Evolutionary conservation across 1,139 yeast genomes (phyloP).

Genomic region (Sugiyamaella pinicola): DNA sequence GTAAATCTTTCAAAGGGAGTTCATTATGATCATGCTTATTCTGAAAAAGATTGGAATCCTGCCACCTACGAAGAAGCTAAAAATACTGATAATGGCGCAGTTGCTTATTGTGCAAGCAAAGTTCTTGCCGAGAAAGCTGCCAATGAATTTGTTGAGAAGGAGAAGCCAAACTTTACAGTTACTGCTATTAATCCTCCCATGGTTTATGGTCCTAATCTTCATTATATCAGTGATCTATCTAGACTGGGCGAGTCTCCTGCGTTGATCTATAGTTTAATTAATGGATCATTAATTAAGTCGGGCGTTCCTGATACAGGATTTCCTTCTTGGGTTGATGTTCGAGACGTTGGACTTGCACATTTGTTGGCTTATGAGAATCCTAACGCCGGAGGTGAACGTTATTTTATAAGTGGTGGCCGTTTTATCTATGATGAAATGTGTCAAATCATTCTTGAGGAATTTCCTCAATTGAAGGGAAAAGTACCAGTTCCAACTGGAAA

Average conservation of each 20-base stretch:
- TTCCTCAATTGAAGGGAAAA: slow-evolving; percentile 46
- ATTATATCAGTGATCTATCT: slow-evolving; percentile 25
- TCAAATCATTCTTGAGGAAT: slow-evolving; percentile 40
- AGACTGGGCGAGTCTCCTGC: slow-evolving; percentile 4
- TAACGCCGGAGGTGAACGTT: slow-evolving; percentile 46
- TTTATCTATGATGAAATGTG: slow-evolving; percentile 43
- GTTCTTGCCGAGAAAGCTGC: slow-evolving; percentile 48
- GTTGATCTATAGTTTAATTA: slow-evolving; percentile 42
- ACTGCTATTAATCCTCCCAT: slow-evolving; percentile 51
- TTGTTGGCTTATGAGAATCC: slow-evolving; percentile 46
- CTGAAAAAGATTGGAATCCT: slow-evolving; percentile 49
- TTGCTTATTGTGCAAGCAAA: slow-evolving; percentile 44
- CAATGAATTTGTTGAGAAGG: slow-evolving; percentile 45
- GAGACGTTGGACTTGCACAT: slow-evolving; percentile 58
- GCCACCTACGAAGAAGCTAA: slow-evolving; percentile 45
- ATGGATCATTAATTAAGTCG: slow-evolving; percentile 18
- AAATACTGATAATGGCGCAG: slow-evolving; percentile 38
- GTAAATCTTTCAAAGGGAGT: slow-evolving; percentile 17
- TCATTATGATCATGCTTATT: slow-evolving; percentile 40
- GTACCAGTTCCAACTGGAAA: slow-evolving; percentile 24
- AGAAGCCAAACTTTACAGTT: slow-evolving; percentile 46
- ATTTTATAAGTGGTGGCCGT: slow-evolving; percentile 44
- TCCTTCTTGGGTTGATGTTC: slow-evolving; percentile 48
- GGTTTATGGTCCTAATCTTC: slow-evolving; percentile 53
- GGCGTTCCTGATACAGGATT: slow-evolving; percentile 26